Evolutionary conservation across 371 early-diverging fungal species (phyloP), one percentile per base, ranked within the genome.

Genomic region (Mucor piriformis): DNA sequence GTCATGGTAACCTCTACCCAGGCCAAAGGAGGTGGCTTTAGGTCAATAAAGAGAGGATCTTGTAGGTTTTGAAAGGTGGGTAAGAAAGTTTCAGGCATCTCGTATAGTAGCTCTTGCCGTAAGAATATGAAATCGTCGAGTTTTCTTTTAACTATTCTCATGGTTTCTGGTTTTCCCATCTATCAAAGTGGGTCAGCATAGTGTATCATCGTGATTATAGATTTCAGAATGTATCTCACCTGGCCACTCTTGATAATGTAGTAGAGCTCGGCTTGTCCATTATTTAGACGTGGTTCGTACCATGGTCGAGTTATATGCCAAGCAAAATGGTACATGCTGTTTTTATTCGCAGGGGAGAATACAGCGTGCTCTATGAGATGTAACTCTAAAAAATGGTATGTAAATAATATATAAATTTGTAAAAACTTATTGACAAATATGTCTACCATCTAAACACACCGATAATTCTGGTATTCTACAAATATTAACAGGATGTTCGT

Each of bases 41-140:
- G 54, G 33, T 76, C 72, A 20, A 84, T 37, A 2, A 61, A 24
- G 3, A 56, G 59, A 3, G 83, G 81, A 24, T 79, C 69, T 18
- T 66, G 50, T 12, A 82, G 55, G 16, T 72, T 57, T 12, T 68
- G 57, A 10, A 85, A 67, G 1, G 81, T 76, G 0, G 85, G 85
- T n/a, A 85, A 65, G 40, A 79, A 81, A 0, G 68, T 38, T 46
- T 85, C 85, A 0, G 85, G 82, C 20, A 61, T 44, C 57, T 83
- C 82, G 12, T 76, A 58, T 6, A 81, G 25, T 33, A 82, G 33
- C 20, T 76, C 73, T 37, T 73, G 63, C 6, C 77, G 60, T 16
- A 85, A 46, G 23, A 80, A 69, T 27, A 61, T 16, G 51, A 85
- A 85, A 20, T 85, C 85, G 21, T 82, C 69, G 29, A 80, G 23